A percentile compares a stretch with the other conserved stretches of the same genome.
phyloP scores from a whole-genome alignment of 257 asterid species.

The Galeopsis tetrahit region DNA sequence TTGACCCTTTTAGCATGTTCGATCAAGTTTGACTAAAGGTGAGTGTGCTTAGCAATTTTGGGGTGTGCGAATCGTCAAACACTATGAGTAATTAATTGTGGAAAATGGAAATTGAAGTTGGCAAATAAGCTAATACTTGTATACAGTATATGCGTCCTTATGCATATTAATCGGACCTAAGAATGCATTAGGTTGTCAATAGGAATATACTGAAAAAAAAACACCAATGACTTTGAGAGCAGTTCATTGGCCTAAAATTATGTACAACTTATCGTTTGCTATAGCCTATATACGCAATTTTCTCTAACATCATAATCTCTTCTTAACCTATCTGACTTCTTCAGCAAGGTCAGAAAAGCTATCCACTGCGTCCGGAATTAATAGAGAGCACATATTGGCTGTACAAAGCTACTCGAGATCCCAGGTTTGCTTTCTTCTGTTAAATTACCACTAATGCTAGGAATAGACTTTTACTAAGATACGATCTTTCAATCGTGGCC shows the following conservation, averaged over 20 bases:
- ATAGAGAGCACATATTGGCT: constrained; percentile 99
- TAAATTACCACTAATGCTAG: constrained; percentile 19
- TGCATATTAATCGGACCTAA: constrained; percentile 2
- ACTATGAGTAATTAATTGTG: not conserved
- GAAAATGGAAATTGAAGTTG: not conserved
- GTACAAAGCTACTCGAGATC: constrained; percentile 94
- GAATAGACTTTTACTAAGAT: constrained; percentile 21
- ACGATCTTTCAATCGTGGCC: constrained; percentile 1
- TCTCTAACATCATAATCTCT: constrained; percentile 24
- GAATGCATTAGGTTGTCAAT: not conserved
- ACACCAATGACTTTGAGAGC: not conserved
- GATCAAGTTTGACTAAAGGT: not conserved
- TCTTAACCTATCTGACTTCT: constrained; percentile 31
- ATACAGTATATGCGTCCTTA: not conserved
- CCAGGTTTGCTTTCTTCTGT: constrained; percentile 61
- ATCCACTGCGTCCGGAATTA: constrained; percentile 95
- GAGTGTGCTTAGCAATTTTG: too few species aligned
- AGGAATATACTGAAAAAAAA: not conserved
- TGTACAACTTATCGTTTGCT: not conserved
- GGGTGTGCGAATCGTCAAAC: not conserved
- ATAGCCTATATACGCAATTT: constrained; percentile 1
- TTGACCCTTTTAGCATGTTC: not conserved
- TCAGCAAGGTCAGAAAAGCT: constrained; percentile 99
- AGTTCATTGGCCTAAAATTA: constrained; percentile 1
- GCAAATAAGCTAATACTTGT: not conserved